phyloP scores from a whole-genome alignment of 805 yeast species.

The Yarrowia sp. region DNA sequence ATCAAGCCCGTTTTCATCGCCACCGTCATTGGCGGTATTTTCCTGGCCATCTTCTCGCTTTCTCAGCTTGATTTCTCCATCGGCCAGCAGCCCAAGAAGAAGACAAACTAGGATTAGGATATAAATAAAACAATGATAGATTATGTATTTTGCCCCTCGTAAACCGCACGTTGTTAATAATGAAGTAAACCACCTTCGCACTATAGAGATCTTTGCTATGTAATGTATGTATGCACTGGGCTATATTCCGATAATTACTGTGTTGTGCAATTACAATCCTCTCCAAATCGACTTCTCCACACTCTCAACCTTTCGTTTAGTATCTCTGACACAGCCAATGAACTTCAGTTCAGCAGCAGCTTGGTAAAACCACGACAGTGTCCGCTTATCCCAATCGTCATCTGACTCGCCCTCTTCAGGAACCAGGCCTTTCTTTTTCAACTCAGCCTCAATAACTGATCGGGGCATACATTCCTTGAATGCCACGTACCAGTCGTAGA shows the following conservation, averaged over 20 bases:
- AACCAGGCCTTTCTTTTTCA: constrained; percentile 3
- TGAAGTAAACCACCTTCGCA: no score
- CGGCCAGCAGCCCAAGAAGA: constrained; percentile 25
- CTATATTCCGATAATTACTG: neutral
- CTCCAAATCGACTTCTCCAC: constrained; percentile 73
- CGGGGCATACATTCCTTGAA: constrained; percentile 45
- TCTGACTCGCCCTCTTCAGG: constrained; percentile 36
- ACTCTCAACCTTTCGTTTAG: constrained; percentile 57
- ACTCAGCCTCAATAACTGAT: constrained; percentile 8
- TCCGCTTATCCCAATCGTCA: constrained; percentile 58
- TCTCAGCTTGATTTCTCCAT: constrained; percentile 48
- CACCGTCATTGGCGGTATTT: constrained; percentile 61
- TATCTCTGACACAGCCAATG: constrained; percentile 66
- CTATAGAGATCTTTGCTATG: neutral
- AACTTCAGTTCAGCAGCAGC: constrained; percentile 66
- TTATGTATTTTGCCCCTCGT: neutral
- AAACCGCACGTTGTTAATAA: no score
- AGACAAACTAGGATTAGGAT: neutral
- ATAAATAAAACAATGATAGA: neutral
- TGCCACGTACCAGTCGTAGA: constrained; percentile 63
- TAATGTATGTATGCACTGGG: neutral
- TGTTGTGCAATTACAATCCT: constrained; percentile 45
- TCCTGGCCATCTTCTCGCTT: constrained; percentile 50
- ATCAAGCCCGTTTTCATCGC: constrained; percentile 68
- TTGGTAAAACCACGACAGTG: constrained; percentile 72